phyloP scores from a whole-genome alignment of 2,329 filamentous ascomycete genomes.

The Macrophomina tecta region DNA sequence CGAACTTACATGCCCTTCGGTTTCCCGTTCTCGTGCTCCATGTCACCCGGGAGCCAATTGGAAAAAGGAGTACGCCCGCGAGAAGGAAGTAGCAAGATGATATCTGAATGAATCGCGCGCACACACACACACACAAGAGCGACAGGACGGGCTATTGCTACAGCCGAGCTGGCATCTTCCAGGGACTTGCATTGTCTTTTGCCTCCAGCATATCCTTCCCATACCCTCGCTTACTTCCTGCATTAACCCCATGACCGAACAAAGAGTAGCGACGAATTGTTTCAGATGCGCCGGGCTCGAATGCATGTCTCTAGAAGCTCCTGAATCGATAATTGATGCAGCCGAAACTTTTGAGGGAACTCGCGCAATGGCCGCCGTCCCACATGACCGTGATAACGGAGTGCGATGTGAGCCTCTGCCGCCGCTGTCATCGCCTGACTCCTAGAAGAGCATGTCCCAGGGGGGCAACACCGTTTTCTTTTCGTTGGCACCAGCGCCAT shows the following conservation, averaged over 20 bases:
- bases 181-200: conserved; percentile 22
- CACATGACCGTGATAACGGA: conserved; percentile 7
- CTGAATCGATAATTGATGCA: conserved; percentile 25
- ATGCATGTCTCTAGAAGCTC: conserved; percentile 29
- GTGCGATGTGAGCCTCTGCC: conserved; percentile 16
- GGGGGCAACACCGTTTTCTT: conserved; percentile 18
- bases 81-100: neutral
- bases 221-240: conserved; percentile 14
- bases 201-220: conserved; percentile 15
- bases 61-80: conserved; percentile 4
- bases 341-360: conserved; percentile 22
- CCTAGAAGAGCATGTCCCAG: conserved; percentile 23
- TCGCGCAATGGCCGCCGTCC: conserved; percentile 24
- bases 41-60: conserved; percentile 3
- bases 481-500: conserved; percentile 19
- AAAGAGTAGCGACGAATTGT: conserved; percentile 26
- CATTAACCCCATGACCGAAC: conserved; percentile 20
- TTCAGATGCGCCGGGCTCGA: conserved; percentile 27
- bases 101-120: conserved; percentile 6
- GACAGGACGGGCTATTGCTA: conserved; percentile 12
- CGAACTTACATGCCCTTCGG: conserved; percentile 18
- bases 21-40: neutral
- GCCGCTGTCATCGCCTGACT: conserved; percentile 19
- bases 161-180: conserved; percentile 10
- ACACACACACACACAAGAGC: neutral